Conservation (phyloP, 2,329 filamentous ascomycete species). For the Botryotinia globosa region DNA sequence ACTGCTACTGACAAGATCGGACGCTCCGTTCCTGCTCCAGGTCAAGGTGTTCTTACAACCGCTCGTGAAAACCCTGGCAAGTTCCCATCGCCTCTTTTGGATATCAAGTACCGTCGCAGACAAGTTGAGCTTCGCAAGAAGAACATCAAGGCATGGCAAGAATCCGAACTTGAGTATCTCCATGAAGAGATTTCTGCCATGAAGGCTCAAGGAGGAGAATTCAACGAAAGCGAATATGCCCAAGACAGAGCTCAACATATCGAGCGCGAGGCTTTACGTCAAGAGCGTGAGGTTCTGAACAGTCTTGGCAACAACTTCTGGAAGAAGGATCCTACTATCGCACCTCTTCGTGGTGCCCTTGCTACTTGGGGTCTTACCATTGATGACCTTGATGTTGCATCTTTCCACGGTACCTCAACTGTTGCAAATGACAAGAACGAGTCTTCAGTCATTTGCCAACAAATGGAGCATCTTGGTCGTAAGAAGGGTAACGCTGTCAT, state of each 20-base stretch:
- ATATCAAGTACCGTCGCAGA: conserved; percentile 95
- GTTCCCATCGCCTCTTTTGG: conserved; percentile 91
- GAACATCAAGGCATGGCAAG: conserved; percentile 95
- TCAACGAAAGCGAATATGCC: conserved; percentile 81
- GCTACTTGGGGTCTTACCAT: conserved; percentile 98
- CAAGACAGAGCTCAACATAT: conserved; percentile 83
- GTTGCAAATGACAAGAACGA: conserved; percentile 99
- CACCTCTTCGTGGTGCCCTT: conserved; percentile 90
- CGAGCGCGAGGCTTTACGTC: conserved; percentile 79
- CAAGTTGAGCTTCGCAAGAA: conserved; percentile 92
- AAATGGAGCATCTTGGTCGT: conserved; percentile 90
- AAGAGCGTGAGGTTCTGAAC: conserved; percentile 88
- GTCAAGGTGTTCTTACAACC: conserved; percentile 93
- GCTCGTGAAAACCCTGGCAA: conserved; percentile 88
- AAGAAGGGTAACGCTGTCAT: conserved; percentile 94
- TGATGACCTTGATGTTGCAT: conserved; percentile 90
- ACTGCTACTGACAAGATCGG: conserved; percentile 99
- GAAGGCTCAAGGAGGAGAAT: conserved; percentile 72
- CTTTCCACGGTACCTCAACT: conserved; percentile 98
- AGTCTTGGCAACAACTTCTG: conserved; percentile 98
- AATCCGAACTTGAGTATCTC: conserved; percentile 88
- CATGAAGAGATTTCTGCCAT: conserved; percentile 91
- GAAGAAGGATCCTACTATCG: conserved; percentile 91
- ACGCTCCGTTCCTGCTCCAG: conserved; percentile 91
- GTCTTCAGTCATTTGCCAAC: conserved; percentile 94